phyloP scores from a whole-genome alignment of 2,329 filamentous ascomycete genomes.

The Dichotomopilus funicola region DNA sequence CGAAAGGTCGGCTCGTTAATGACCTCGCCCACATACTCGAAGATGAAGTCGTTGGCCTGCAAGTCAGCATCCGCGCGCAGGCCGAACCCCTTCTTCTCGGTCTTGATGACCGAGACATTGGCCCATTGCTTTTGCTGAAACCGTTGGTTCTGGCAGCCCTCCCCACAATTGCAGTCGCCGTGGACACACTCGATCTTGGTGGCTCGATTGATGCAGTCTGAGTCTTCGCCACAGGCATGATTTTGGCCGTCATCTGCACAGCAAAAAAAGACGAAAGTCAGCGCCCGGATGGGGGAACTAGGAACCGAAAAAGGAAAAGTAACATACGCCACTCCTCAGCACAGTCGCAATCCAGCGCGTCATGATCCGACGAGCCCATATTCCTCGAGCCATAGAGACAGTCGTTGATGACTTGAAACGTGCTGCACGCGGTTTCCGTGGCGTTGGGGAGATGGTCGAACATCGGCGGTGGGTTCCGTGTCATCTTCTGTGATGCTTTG shows the following conservation, averaged over 20 bases:
- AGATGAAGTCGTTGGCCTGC: constrained; percentile 83
- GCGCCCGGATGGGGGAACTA: constrained; percentile 1
- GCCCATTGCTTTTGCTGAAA: constrained; percentile 90
- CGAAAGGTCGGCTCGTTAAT: constrained; percentile 90
- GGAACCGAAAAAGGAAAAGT: constrained; percentile 19
- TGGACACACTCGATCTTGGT: constrained; percentile 94
- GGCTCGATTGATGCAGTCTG: constrained; percentile 95
- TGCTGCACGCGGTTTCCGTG: constrained; percentile 65
- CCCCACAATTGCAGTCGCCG: constrained; percentile 79
- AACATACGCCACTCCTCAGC: constrained; percentile 87
- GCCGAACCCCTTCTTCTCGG: constrained; percentile 94
- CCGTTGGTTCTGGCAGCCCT: constrained; percentile 85
- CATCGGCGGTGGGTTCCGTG: constrained; percentile 44
- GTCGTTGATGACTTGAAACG: constrained; percentile 74
- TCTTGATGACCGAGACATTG: constrained; percentile 90
- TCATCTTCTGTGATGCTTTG: constrained; percentile 64
- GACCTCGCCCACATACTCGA: constrained; percentile 97
- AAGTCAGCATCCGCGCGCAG: constrained; percentile 75
- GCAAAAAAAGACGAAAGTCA: constrained; percentile 5
- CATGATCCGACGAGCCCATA: constrained; percentile 86
- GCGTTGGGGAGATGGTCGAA: constrained; percentile 72
- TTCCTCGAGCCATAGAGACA: constrained; percentile 90
- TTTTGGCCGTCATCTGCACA: constrained; percentile 57
- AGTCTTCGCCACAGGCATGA: constrained; percentile 87
- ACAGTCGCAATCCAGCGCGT: constrained; percentile 89